A percentile compares a stretch with the other conserved stretches of the same genome.
Evolutionary conservation across 768 basidiomycete genomes (phyloP).

Genomic region (Auricularia cornea): DNA sequence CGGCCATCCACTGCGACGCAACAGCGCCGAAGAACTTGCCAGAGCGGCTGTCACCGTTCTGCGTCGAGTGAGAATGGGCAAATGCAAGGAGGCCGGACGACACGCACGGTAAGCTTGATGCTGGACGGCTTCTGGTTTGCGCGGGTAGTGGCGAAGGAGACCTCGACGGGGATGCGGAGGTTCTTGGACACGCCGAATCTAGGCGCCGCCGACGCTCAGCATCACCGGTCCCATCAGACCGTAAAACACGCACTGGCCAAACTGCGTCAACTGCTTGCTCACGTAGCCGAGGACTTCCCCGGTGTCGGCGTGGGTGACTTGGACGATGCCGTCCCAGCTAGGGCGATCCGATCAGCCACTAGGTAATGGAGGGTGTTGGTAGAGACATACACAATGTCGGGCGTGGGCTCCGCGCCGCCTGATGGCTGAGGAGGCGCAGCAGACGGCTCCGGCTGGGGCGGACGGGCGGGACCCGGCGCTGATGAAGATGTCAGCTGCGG

Average conservation of each 20-base stretch:
- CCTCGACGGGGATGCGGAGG: background rate
- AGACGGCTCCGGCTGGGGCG: background rate
- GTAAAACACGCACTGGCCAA: background rate
- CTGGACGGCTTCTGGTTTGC: background rate
- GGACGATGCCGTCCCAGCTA: background rate
- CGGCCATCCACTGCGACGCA: background rate
- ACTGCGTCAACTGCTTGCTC: background rate
- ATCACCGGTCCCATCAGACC: background rate
- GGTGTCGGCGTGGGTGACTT: background rate
- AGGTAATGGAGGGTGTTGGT: background rate
- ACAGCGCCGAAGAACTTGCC: conserved; percentile 2
- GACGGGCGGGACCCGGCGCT: background rate
- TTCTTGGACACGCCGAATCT: background rate
- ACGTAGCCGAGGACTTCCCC: background rate
- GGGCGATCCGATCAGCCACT: background rate
- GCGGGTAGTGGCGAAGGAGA: background rate
- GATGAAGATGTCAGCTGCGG: background rate
- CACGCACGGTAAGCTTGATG: background rate
- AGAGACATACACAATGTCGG: background rate
- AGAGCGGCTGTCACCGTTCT: background rate
- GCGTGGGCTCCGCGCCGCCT: background rate
- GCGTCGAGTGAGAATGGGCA: background rate
- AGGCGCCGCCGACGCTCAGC: background rate
- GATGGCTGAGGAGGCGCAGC: background rate
- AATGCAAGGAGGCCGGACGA: background rate